Evolutionary conservation across 208 protist species (phyloP), one percentile per base, ranked within the genome.

Genomic region (Vickermania ingenoplastis): DNA sequence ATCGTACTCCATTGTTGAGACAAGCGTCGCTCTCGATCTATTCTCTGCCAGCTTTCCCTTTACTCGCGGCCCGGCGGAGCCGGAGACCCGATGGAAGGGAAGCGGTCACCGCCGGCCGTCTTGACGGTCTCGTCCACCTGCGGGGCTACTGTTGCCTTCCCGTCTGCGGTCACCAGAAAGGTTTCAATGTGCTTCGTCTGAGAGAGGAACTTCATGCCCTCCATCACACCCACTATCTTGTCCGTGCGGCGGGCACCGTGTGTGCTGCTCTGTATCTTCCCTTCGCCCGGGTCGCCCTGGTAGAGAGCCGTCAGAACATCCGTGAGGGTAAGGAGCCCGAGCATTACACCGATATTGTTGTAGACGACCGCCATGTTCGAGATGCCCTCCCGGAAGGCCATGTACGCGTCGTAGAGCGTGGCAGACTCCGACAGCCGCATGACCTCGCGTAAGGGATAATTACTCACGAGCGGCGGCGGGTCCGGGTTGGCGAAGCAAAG

Each of bases 311-410:
- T 63, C 21, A 90, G 60, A 0, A 91, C 66, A 41, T 91, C 80
- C 30, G 66, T 81, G 41, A 87, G 67, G 17, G 83, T 91, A n/a
- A 86, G 65, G 7, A 91, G 41, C 5, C 83, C 83, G 0, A 73
- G 36, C 75, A 86, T 82, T 27, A 64, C 45, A 0, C 83, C 83
- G 17, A 72, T 29, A 3, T 54, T 59, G 57, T 83, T 66, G 68
- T 91, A 81, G 52, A 87, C 69, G 22, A 81, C 61, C 0, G 80
- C 79, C 80, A 91, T 87, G 53, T 86, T 79, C 1, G 63, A 83
- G 5, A 29, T 24, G 14, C 77, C 71, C 36, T 66, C 67, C 45
- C 75, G 74, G 56, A 91, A 91, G 30, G 77, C 71, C 22, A 77
- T 53, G 68, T 91, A 91, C 36, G 71, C 79, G 28, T 80, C 69